Base-by-base conservation (phyloP, 768 basidiomycete genomes). In the Bullera alba region DNA sequence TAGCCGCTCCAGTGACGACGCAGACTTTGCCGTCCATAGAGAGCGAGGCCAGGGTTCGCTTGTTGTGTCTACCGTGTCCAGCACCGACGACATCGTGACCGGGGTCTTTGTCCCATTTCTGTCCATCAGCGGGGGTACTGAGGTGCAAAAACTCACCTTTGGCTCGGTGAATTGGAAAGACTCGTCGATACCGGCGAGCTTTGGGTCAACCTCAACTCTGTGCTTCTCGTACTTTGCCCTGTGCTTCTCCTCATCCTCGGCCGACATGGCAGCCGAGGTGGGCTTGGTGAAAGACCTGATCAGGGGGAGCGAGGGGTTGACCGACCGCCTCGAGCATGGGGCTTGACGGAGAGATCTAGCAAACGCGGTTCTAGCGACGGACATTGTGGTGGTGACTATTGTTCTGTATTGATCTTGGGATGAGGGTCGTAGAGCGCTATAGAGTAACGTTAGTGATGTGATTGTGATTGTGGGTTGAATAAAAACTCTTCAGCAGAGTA, bases 1-100 rank as follows among this genome's bases (percentile, higher is more conserved):
- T 79, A 12, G 91, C 93, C 47, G 84, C 93, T 39, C 93, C 93
- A 32, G 93, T 97, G 44, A 97, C 83, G 61, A 92, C 76, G 74
- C 87, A 88, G 47, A 90, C 89, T 83, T 93, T 65, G 15, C 57
- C 66, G 28, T 61, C 60, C 76, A 93, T 79, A 8, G 87, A 89
- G 65, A 93, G 85, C 23, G 80, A 78, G 8, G 84, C 80, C 30
- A 92, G 78, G 4, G 82, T 81, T 7, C 73, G 63, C 46, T 71
- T 71, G 46, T 50, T 65, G 60, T 75, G 75, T 37, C 65, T 54
- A 23, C 73, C 70, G 41, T 67, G 68, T 39, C 68, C 69, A 23
- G 64, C 57, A 30, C 72, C 67, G 10, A 56, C 52, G 54, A 61
- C 67, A 38, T 58, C 54, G 54, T 73, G 72, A 21, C 71, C 71